Evolutionary conservation across 1,284 basidiomycete genomes (phyloP).

Genomic region (Puccinia coronata): DNA sequence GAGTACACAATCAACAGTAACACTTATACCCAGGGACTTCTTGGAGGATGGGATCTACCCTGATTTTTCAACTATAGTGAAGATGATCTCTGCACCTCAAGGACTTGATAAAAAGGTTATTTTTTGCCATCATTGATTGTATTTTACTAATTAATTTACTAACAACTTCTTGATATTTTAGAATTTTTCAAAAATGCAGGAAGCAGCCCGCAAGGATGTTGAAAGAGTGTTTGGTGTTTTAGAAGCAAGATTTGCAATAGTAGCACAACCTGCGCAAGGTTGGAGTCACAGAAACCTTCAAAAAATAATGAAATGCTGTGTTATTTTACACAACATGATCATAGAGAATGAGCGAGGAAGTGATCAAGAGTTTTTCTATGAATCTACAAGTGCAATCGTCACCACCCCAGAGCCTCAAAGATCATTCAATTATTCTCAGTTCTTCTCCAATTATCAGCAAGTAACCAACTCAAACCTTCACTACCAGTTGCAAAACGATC

Average conservation of each 20-base stretch:
- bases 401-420: neutral
- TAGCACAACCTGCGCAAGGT: neutral
- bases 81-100: neutral
- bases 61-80: no score
- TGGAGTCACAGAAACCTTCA: conserved; percentile 1
- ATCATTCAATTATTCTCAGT: neutral
- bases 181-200: conserved; percentile 8
- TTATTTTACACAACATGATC: conserved; percentile 11
- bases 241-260: neutral
- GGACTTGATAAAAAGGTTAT: neutral
- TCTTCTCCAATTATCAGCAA: neutral
- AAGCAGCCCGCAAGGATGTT: conserved; percentile 6
- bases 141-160: neutral
- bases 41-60: neutral
- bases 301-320: neutral
- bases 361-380: neutral
- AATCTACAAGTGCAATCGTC: neutral
- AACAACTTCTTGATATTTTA: neutral
- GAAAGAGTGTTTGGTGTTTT: conserved; percentile 13
- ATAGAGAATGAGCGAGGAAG: neutral
- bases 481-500: neutral
- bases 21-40: no score
- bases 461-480: neutral
- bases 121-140: no score
- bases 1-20: neutral